Base-by-base conservation (phyloP, 306 rosid species). In the Cucurbita argyrosperma region DNA sequence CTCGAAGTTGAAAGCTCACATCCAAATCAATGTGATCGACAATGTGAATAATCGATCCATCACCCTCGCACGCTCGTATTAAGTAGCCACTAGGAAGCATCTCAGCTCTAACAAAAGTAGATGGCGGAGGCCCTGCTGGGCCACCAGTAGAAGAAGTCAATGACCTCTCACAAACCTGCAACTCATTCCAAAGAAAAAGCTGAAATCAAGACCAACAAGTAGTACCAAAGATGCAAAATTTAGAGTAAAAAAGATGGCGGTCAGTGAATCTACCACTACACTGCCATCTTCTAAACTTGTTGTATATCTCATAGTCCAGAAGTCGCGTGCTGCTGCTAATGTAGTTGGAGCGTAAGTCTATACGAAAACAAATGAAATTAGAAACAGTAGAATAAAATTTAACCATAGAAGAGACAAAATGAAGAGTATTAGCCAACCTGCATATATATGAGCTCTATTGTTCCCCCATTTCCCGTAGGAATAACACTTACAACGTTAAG, bases 301-400 rank as follows among this genome's bases (percentile, higher is more conserved):
- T 61, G 96, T 89, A 73, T 89, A 94, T 90, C 98, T 84, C 37
- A 94, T 79, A 3, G 94, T 94, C 97, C 97, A 94, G 43, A 89
- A 94, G 84, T 94, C 98, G 4, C 98, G 94, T 15, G 98, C 97
- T 8, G 98, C 97, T 30, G 98, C 98, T 83, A 94, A 76, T 7
- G 98, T 90, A 10, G 98, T 94, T 4, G 98, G 98, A 2, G 98
- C 98, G 78, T 89, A 94, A 6, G 94, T 94, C 98, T 94, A 82
- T 8, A 30, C 65, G n/a, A 56, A 79, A 62, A 62, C 46, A 8
- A 52, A 7, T 3, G 38, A 4, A 38, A 1, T 56, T 69, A 54
- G 77, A 55, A 19, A 50, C 40, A 21, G 9, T 30, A n/a, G 6
- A 4, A 62, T 0, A 71, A 14, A 7, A 40, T 42, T 5, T 21